Conservation (phyloP, 306 rosid species). For the Styphnolobium japonicum region DNA sequence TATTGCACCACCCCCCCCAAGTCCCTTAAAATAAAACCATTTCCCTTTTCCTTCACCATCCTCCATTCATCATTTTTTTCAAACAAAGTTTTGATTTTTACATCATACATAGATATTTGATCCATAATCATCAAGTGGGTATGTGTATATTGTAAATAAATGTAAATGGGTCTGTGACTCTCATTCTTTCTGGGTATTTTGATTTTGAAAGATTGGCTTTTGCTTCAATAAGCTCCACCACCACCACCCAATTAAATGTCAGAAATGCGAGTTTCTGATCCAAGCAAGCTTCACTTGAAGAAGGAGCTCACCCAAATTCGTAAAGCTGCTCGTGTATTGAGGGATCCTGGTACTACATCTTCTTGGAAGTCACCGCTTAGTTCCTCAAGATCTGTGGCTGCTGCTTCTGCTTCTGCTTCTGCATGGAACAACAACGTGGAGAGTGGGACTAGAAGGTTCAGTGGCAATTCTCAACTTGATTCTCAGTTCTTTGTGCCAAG, state of each 20-base stretch:
- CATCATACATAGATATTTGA: neutral
- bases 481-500: neutral
- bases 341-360: conserved; percentile 95
- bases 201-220: neutral
- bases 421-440: conserved; percentile 33
- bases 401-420: conserved; percentile 36
- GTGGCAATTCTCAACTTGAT: conserved; percentile 14
- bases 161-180: neutral
- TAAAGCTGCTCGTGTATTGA: conserved; percentile 80
- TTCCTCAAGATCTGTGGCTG: conserved; percentile 65
- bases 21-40: neutral
- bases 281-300: conserved; percentile 74
- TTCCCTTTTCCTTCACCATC: neutral
- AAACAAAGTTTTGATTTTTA: neutral
- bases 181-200: conserved; percentile 8
- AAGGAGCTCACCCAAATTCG: conserved; percentile 95
- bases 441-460: conserved; percentile 33
- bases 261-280: conserved; percentile 69
- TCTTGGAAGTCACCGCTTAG: conserved; percentile 83
- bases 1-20: neutral
- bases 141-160: neutral
- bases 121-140: neutral
- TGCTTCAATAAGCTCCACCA: neutral
- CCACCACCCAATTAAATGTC: conserved; percentile 34
- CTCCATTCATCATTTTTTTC: neutral